Evolutionary conservation across 768 basidiomycete species (phyloP).

Genomic region (Candolleomyces efflorescens): DNA sequence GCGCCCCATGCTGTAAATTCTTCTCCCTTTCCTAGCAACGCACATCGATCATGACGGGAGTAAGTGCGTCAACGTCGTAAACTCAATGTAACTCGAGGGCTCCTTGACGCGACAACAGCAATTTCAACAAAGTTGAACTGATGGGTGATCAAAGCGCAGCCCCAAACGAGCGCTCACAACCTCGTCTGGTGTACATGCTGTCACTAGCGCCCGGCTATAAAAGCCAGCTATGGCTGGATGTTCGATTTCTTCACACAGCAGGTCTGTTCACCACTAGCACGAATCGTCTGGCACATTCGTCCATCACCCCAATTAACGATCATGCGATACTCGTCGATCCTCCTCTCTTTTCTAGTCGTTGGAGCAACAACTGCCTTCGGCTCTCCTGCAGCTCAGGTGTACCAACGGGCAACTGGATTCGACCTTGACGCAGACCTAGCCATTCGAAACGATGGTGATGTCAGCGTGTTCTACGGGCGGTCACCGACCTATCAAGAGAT

Average conservation of each 20-base stretch:
- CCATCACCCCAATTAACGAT: background rate
- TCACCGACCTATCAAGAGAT: background rate
- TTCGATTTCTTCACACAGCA: background rate
- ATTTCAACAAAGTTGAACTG: too few species aligned
- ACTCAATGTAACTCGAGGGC: too few species aligned
- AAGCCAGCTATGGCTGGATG: too few species aligned
- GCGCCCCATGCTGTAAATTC: too few species aligned
- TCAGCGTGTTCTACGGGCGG: background rate
- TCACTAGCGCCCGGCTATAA: too few species aligned
- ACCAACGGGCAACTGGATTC: background rate
- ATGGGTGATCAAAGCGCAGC: too few species aligned
- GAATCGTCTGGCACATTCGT: slow-evolving; percentile 3
- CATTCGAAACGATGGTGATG: background rate
- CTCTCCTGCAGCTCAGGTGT: background rate
- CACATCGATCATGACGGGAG: too few species aligned
- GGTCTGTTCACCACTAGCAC: background rate
- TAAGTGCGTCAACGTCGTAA: too few species aligned
- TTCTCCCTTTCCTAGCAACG: too few species aligned
- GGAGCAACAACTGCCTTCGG: background rate
- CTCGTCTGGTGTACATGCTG: too few species aligned
- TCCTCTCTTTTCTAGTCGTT: background rate
- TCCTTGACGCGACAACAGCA: too few species aligned
- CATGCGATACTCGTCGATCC: background rate
- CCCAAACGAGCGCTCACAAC: too few species aligned
- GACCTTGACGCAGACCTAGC: background rate